Evolutionary conservation across 306 rosid genomes (phyloP), one percentile per base, ranked within the genome.

Genomic region (Corylus americana): DNA sequence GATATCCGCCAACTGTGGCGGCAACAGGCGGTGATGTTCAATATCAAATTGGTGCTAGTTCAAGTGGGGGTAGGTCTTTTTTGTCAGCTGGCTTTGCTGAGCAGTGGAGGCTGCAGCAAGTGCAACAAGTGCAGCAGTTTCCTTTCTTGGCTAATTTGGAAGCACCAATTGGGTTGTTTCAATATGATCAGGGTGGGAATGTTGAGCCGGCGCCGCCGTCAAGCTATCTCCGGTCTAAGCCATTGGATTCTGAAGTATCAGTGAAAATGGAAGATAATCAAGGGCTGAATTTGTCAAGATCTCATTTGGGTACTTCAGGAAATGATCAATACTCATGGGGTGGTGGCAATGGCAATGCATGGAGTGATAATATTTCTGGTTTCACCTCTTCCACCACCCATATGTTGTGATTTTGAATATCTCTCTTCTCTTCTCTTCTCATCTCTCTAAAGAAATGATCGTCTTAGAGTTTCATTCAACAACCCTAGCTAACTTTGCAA

Each of bases 291-390:
- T 63, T 90, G 79, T 79, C 88, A 13, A 87, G 90, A 57, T 91
- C 80, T 74, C 83, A 87, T 48, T 81, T 83, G 89, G 88, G 86
- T 39, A 75, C 80, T 78, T 84, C 81, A 3, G 88, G 88, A 80
- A 86, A 81, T 81, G 84, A 84, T 74, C 85, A 80, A 49, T 83
- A 84, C 71, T 88, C 70, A 27, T 59, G 88, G 74, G 80, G 55
- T 37, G 79, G 76, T 51, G 61, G 77, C 18, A 88, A 73, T 42
- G 45, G 79, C 18, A 88, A 73, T 85, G 87, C 90, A 80, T 91
- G 98, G 98, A 85, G 74, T 71, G 88, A 89, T 73, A 79, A 89
- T 73, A 79, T 86, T 77, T 90, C 92, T 64, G 85, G 85, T 86
- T 92, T 94, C 87, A 64, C 85, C 61, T 84, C 90, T 37, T 83